Evolutionary conservation across 345 rosid species (phyloP), one percentile per base, ranked within the genome.

Genomic region (Passiflora organensis): DNA sequence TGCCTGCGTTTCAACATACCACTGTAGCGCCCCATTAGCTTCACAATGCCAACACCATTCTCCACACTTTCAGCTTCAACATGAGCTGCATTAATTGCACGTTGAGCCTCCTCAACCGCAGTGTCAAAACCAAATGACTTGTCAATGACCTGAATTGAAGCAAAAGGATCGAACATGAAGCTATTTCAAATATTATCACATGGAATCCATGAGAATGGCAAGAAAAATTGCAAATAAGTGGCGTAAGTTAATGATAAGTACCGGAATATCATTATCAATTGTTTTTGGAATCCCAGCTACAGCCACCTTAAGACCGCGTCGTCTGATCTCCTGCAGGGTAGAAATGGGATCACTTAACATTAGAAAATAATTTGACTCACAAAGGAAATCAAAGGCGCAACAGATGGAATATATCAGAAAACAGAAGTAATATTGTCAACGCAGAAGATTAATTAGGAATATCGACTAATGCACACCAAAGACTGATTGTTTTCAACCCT

Each of bases 41-140:
- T 90, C 71, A 86, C 97, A 56, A 90, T 64, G 45, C 97, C 97
- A 5, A 90, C 81, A 9, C 95, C 93, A 42, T 89, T 82, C 66
- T 78, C 88, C 32, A 50, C 55, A 68, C 95, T 89, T 71, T 61
- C 74, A 48, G 97, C 85, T 74, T 89, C 97, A 48, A 89, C 93
- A 65, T 86, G 97, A 10, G 97, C 97, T 37, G 97, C 93, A 63
- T 80, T 84, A 49, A 86, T 89, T 55, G 95, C 90, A 56, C 97
- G 93, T 61, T 90, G 97, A 65, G 97, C 95, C 70, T 90, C 97
- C 69, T 90, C 97, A 53, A 90, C 95, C 37, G 94, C 88, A 75
- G 91, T 79, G 72, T 90, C 94, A 66, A 90, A 90, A 62, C 95
- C 97, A 64, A 90, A 90, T 44, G 97, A 86, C 55, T 66, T 86